These are phyloP conservation scores for Alternaria sp. DNA, from an alignment of 2,329 filamentous ascomycete species.

Conservation along the genomic window DNA sequence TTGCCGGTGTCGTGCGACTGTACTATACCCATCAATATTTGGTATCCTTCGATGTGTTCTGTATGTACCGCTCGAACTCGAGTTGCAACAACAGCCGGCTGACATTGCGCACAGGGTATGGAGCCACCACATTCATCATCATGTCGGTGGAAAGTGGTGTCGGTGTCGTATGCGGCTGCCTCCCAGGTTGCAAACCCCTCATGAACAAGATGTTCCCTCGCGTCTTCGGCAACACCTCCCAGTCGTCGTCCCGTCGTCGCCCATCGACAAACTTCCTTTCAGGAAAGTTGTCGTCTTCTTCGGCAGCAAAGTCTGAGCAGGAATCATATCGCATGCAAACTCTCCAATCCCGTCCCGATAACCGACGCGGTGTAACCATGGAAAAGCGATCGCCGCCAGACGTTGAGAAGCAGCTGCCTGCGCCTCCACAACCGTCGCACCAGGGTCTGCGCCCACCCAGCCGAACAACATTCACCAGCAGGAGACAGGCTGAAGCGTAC, in stretches of 20 bases:
- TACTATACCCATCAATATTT: constrained; percentile 41
- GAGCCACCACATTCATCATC: constrained; percentile 37
- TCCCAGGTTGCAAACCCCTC: constrained; percentile 45
- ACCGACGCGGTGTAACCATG: neutral
- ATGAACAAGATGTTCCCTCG: constrained; percentile 36
- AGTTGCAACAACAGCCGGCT: neutral
- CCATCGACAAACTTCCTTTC: constrained; percentile 8
- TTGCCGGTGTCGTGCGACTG: constrained; percentile 41
- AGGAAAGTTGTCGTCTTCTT: constrained; percentile 1
- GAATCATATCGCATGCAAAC: constrained; percentile 6
- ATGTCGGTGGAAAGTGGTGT: constrained; percentile 38
- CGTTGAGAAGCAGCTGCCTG: neutral
- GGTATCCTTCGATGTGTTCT: constrained; percentile 37
- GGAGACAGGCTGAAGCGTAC: constrained; percentile 8
- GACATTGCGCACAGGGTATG: constrained; percentile 27
- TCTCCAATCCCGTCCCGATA: neutral
- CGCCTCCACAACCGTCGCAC: constrained; percentile 3
- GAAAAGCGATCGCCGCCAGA: neutral
- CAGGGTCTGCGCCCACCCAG: constrained; percentile 11
- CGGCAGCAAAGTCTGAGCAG: constrained; percentile 2
- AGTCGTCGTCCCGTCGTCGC: constrained; percentile 15
- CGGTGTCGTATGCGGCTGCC: constrained; percentile 44
- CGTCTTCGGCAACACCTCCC: constrained; percentile 30
- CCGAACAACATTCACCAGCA: constrained; percentile 6
- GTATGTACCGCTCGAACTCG: constrained; percentile 16